Conservation (phyloP, 306 rosid species). For the Pterocarpus santalinus region DNA sequence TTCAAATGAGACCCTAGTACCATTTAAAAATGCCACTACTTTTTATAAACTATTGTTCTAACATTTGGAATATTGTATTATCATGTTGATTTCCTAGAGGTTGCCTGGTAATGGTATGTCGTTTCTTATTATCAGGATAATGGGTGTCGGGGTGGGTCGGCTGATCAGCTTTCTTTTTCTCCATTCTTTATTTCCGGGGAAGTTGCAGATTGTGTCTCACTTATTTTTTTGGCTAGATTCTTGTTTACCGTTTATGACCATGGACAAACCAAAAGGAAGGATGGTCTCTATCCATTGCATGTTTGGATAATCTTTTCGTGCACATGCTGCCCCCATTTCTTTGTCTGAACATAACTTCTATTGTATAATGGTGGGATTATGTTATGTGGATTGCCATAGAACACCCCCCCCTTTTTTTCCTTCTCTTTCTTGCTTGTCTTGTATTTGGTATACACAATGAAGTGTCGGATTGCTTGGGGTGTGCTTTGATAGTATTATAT, state of each 20-base stretch:
- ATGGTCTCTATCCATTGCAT: constrained; percentile 70
- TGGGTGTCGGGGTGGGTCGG: constrained; percentile 25
- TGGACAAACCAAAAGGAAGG: constrained; percentile 39
- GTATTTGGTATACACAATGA: neutral
- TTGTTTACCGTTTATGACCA: constrained; percentile 51
- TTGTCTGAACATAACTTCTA: constrained; percentile 45
- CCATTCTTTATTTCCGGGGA: constrained; percentile 27
- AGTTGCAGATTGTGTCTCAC: constrained; percentile 38
- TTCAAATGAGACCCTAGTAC: neutral
- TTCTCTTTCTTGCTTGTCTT: constrained; percentile 16
- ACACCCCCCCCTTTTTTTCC: neutral
- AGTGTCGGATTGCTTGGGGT: neutral
- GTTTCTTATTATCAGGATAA: constrained; percentile 39
- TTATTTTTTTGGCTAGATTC: constrained; percentile 51
- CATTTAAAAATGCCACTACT: neutral
- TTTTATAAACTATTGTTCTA: neutral
- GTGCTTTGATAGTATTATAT: constrained; percentile 6
- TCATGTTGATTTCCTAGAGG: neutral
- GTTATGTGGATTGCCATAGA: constrained; percentile 56
- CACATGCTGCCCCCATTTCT: constrained; percentile 62
- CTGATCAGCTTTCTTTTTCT: neutral
- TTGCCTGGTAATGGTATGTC: neutral
- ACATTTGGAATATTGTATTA: neutral
- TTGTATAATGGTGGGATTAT: neutral
- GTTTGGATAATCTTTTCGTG: constrained; percentile 46